These are phyloP conservation scores for Paraconiothyrium sp. DNA, from an alignment of 2,329 filamentous ascomycete species.

Conservation along the genomic window DNA sequence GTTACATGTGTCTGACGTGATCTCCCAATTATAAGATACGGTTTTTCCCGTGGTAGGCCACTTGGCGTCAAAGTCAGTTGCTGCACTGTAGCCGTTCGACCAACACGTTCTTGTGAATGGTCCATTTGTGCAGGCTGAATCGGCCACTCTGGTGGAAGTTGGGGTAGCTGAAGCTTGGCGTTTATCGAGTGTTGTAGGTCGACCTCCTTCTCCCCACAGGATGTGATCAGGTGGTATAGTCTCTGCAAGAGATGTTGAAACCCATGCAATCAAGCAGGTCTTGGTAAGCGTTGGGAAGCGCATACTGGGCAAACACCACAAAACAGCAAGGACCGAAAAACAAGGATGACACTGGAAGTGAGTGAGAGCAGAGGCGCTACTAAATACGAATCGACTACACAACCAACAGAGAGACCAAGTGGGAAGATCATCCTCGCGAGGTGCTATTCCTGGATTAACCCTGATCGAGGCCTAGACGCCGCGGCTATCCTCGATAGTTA, in stretches of 20 bases:
- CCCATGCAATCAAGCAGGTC: conserved; percentile 27
- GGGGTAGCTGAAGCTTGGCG: conserved; percentile 22
- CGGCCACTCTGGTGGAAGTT: conserved; percentile 27
- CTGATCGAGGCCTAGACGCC: neutral
- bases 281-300: conserved; percentile 20
- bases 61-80: conserved; percentile 53
- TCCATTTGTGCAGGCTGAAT: conserved; percentile 48
- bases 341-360: neutral
- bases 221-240: conserved; percentile 28
- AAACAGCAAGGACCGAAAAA: neutral
- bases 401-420: neutral
- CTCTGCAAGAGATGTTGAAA: conserved; percentile 26
- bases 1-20: conserved; percentile 49
- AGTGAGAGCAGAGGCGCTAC: neutral
- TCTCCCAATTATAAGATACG: conserved; percentile 44
- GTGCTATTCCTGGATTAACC: conserved; percentile 2
- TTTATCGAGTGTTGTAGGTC: conserved; percentile 21
- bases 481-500: neutral
- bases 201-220: conserved; percentile 32
- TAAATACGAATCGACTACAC: conserved; percentile 6
- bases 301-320: conserved; percentile 22
- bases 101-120: conserved; percentile 50
- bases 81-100: conserved; percentile 49
- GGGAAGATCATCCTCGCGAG: neutral
- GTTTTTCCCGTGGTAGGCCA: conserved; percentile 50